Evolutionary conservation across 495 filamentous ascomycete genomes (phyloP).

Genomic region (Podospora pseudopauciseta): DNA sequence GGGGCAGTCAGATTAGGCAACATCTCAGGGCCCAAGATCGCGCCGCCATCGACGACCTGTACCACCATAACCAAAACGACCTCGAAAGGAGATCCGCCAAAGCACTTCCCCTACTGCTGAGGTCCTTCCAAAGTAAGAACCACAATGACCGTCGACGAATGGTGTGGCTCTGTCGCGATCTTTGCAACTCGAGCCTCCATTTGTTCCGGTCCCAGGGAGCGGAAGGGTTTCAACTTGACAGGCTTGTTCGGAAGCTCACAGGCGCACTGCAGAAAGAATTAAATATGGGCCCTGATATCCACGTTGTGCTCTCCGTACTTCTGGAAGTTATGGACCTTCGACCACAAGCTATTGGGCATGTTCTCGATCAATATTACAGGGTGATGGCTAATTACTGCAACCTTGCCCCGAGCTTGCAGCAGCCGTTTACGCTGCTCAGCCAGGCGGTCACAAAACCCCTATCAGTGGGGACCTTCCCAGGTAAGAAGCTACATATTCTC

Average conservation of each 20-base stretch:
- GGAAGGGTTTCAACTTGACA: conserved; percentile 28
- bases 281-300: neutral
- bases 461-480: neutral
- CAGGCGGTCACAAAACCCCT: conserved; percentile 1
- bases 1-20: conserved; percentile 66
- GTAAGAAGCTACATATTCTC: neutral
- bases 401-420: neutral
- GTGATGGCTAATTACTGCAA: neutral
- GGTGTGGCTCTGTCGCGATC: conserved; percentile 35
- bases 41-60: conserved; percentile 62
- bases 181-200: conserved; percentile 31
- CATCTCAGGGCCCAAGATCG: conserved; percentile 56
- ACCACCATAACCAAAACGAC: conserved; percentile 17
- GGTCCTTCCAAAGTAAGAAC: conserved; percentile 28
- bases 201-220: conserved; percentile 23
- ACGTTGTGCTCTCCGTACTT: conserved; percentile 15
- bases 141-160: conserved; percentile 37
- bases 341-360: neutral
- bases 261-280: conserved; percentile 30
- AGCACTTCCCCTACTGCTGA: conserved; percentile 37
- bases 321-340: neutral
- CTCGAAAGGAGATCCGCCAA: conserved; percentile 26
- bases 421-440: neutral
- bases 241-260: conserved; percentile 35
- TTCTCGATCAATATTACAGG: neutral